Evolutionary conservation across 768 basidiomycete genomes (phyloP).

Genomic region (Auriscalpium microsporum): DNA sequence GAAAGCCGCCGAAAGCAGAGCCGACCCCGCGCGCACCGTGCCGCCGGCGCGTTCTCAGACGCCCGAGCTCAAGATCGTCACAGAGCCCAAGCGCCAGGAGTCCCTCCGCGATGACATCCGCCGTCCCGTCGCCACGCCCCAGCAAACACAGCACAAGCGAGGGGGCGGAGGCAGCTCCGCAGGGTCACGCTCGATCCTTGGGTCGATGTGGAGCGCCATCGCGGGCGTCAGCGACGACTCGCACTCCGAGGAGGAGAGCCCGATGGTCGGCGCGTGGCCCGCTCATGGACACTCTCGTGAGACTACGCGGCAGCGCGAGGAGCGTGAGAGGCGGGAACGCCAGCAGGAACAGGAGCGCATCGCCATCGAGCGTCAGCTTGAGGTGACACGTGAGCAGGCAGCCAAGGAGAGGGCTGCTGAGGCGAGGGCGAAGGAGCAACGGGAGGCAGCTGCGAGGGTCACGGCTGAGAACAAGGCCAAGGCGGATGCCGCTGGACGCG

Average conservation of each 20-base stretch:
- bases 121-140: background rate
- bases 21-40: no score
- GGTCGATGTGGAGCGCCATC: background rate
- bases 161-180: background rate
- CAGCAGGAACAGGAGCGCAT: background rate
- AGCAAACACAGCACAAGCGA: background rate
- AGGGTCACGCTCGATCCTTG: background rate
- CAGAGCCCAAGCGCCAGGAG: background rate
- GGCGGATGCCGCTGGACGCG: background rate
- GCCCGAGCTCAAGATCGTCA: background rate
- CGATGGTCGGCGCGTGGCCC: background rate
- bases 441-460: background rate
- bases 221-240: background rate
- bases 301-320: background rate
- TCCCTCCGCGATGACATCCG: background rate
- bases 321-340: background rate
- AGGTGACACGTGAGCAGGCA: background rate
- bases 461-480: background rate
- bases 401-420: background rate
- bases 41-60: background rate
- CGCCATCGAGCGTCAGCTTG: no score
- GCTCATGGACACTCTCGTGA: background rate
- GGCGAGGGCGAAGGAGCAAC: background rate
- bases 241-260: background rate
- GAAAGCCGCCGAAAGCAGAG: no score